These are phyloP conservation scores for Scheffersomyces coipomensis DNA, from an alignment of 805 yeast genomes.

Conservation along the genomic window DNA sequence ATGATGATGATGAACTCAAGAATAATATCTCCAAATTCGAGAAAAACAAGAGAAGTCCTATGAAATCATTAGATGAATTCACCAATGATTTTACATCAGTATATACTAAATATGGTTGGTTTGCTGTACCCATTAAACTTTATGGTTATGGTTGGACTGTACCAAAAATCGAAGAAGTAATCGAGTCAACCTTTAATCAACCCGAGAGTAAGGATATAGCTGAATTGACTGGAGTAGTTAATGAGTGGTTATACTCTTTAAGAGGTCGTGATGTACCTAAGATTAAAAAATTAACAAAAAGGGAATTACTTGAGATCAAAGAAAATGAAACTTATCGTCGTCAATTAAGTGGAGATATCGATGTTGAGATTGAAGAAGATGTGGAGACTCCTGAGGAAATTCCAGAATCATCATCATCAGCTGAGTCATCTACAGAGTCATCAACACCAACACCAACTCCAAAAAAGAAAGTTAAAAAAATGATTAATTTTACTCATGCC, in stretches of 20 bases:
- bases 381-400: too few relatives aligned
- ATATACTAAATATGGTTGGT: conserved; percentile 21
- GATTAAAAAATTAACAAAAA: not conserved
- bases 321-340: not conserved
- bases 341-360: not conserved
- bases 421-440: not conserved
- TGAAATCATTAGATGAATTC: not conserved
- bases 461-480: too few relatives aligned
- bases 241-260: conserved; percentile 12
- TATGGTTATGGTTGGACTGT: conserved; percentile 18
- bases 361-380: not conserved
- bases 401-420: too few relatives aligned
- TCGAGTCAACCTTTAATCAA: conserved; percentile 12
- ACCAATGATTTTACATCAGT: conserved; percentile 12
- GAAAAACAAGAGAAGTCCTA: too few relatives aligned
- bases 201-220: conserved; percentile 1
- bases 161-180: conserved; percentile 7
- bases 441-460: not conserved
- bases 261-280: not conserved
- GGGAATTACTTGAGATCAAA: not conserved
- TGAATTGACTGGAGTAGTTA: conserved; percentile 12
- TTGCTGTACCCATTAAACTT: conserved; percentile 11
- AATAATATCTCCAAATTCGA: too few relatives aligned
- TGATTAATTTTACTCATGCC: conserved; percentile 27
- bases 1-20: too few relatives aligned